Evolutionary conservation across 306 rosid genomes (phyloP).

Genomic region (Trifolium repens): DNA sequence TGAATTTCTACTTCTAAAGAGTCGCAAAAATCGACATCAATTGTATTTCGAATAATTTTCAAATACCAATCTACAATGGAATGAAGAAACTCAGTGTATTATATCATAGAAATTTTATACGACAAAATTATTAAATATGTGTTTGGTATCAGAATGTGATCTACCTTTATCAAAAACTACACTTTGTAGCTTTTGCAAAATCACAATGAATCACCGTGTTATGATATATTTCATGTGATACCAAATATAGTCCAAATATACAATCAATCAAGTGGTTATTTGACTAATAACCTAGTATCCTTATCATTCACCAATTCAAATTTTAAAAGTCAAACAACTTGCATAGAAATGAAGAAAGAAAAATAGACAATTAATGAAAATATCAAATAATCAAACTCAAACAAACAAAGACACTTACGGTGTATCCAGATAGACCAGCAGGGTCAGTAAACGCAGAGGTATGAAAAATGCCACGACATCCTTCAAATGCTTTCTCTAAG

Average conservation of each 20-base stretch:
- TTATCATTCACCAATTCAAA: neutral
- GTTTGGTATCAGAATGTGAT: no score
- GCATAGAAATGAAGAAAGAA: neutral
- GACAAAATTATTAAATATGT: neutral
- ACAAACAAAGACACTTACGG: constrained; percentile 51
- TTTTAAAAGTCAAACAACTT: neutral
- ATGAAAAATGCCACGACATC: constrained; percentile 84
- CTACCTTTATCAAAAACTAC: no score
- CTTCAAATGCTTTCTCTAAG: constrained; percentile 63
- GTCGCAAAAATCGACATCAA: neutral
- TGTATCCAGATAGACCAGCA: constrained; percentile 89
- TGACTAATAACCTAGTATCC: neutral
- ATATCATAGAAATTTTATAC: neutral
- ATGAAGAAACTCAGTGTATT: neutral
- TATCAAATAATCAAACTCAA: neutral
- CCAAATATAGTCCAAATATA: no score
- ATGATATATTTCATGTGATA: no score
- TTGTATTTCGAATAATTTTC: neutral
- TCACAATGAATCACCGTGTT: no score
- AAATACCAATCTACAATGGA: no score
- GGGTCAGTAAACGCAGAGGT: constrained; percentile 85
- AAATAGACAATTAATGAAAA: no score
- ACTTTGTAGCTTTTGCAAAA: no score
- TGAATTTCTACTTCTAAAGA: neutral
- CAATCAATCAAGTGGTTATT: neutral